Base-by-base conservation (phyloP, 805 yeast species). In the Sugiyamaella chiloensis region DNA sequence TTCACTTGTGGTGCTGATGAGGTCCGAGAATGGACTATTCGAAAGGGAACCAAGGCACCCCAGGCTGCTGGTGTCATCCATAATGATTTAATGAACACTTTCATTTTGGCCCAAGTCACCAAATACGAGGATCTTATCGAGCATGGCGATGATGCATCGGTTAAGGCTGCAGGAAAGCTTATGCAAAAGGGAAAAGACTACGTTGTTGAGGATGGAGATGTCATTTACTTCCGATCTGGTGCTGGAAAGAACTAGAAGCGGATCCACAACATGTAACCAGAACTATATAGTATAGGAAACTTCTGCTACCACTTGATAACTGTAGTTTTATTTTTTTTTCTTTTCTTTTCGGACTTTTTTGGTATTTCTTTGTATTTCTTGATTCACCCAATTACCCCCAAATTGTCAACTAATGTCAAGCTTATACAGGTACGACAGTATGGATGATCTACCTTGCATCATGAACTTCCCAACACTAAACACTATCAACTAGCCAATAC, bases 191-290 rank as follows among this genome's bases (percentile, higher is more conserved):
- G 99, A 70, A 93, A 91, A 69, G 95, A 82, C 54, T 93, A 93
- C 66, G 86, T 80, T 46, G 96, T 93, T 50, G 96, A 90, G 72
- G 96, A 90, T 66, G 96, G 96, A 61, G 98, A 90, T 66, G 75
- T 93, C 61, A 75, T 91, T 55, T 87, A 83, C 71, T 86, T 91
- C 78, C 85, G 93, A 73, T 89, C 90, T 45, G 95, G 95, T 59
- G 96, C 90, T 46, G 95, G 95, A 69, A 87, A 87, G 74, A 85
- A 76, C 63, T 78, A 68, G 46, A 9, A n/a, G n/a, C n/a, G n/a
- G n/a, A n/a, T n/a, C n/a, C n/a, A n/a, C n/a, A n/a, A n/a, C n/a
- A n/a, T n/a, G n/a, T n/a, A n/a, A n/a, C n/a, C n/a, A n/a, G n/a
- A n/a, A n/a, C n/a, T n/a, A n/a, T n/a, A n/a, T n/a, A n/a, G n/a